These are phyloP conservation scores for Fusarium scirpi DNA, from an alignment of 2,329 filamentous ascomycete species.

Conservation along the genomic window DNA sequence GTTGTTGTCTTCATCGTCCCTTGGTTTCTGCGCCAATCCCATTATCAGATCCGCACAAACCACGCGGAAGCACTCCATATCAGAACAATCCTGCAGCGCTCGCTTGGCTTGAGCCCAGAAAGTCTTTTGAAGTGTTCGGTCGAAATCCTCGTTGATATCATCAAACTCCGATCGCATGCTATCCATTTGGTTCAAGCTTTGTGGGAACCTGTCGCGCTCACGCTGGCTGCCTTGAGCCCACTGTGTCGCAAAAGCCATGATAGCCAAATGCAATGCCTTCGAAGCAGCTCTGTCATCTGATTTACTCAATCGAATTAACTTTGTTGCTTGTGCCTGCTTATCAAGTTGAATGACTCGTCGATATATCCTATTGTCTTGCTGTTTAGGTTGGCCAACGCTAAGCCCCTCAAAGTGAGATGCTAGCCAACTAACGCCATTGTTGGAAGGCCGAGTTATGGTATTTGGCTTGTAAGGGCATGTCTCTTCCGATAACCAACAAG, in stretches of 20 bases:
- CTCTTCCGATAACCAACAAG: conserved; percentile 66
- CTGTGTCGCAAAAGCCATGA: conserved; percentile 66
- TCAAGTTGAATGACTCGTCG: conserved; percentile 62
- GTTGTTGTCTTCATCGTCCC: conserved; percentile 43
- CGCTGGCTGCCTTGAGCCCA: conserved; percentile 53
- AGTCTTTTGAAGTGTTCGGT: conserved; percentile 53
- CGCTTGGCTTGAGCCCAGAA: conserved; percentile 56
- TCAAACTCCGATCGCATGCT: conserved; percentile 44
- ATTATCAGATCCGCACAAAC: conserved; percentile 57
- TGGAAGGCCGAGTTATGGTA: conserved; percentile 34
- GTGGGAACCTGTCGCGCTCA: conserved; percentile 44
- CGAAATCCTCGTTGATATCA: conserved; percentile 52
- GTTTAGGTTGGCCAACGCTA: conserved; percentile 46
- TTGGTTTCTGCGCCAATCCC: conserved; percentile 54
- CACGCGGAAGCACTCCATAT: conserved; percentile 56
- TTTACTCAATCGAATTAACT: conserved; percentile 55
- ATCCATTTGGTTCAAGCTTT: conserved; percentile 41
- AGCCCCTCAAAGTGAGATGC: conserved; percentile 45
- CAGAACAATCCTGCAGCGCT: conserved; percentile 53
- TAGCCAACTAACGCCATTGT: conserved; percentile 47
- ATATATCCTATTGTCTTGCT: conserved; percentile 60
- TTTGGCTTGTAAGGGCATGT: conserved; percentile 62
- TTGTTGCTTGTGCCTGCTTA: conserved; percentile 54
- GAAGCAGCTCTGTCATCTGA: conserved; percentile 58
- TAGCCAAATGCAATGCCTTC: conserved; percentile 60